Evolutionary conservation across 1,284 basidiomycete species (phyloP).

Genomic region (Ceratobasidium sp.): DNA sequence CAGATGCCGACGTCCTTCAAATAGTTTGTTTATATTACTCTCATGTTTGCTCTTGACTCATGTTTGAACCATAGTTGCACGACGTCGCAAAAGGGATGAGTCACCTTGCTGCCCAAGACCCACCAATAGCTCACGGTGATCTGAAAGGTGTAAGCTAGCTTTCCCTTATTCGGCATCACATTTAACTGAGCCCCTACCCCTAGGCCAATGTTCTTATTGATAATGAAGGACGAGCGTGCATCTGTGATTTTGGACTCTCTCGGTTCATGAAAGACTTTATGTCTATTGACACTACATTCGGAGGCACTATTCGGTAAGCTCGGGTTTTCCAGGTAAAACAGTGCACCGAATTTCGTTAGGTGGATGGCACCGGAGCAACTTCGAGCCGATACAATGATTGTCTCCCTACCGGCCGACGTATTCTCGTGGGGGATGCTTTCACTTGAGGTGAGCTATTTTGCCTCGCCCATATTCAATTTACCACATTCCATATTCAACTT

Average conservation of each 20-base stretch:
- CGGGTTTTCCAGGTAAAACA: not conserved
- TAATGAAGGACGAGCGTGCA: constrained; percentile 14
- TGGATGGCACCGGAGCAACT: constrained; percentile 35
- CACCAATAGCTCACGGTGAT: constrained; percentile 33
- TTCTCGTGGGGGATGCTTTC: constrained; percentile 30
- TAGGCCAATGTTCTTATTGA: constrained; percentile 30
- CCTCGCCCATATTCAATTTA: not conserved
- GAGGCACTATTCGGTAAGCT: constrained; percentile 25
- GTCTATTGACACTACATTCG: constrained; percentile 9
- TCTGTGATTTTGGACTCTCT: constrained; percentile 27
- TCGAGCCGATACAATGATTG: constrained; percentile 22
- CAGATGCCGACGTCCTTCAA: constrained; percentile 38
- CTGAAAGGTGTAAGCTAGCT: constrained; percentile 4
- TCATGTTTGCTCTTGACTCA: not conserved
- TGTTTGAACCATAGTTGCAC: not conserved
- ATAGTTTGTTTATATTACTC: not conserved
- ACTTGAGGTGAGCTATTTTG: not conserved
- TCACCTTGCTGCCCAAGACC: constrained; percentile 13
- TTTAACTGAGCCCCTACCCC: not conserved
- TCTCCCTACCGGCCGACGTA: constrained; percentile 14
- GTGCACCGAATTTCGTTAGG: not conserved
- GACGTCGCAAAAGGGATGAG: constrained; percentile 9
- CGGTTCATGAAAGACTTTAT: constrained; percentile 7
- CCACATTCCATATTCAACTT: not conserved
- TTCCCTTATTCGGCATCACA: not conserved